Evolutionary conservation across 495 filamentous ascomycete species (phyloP), one percentile per base, ranked within the genome.

Genomic region (Apiosordaria backusii): DNA sequence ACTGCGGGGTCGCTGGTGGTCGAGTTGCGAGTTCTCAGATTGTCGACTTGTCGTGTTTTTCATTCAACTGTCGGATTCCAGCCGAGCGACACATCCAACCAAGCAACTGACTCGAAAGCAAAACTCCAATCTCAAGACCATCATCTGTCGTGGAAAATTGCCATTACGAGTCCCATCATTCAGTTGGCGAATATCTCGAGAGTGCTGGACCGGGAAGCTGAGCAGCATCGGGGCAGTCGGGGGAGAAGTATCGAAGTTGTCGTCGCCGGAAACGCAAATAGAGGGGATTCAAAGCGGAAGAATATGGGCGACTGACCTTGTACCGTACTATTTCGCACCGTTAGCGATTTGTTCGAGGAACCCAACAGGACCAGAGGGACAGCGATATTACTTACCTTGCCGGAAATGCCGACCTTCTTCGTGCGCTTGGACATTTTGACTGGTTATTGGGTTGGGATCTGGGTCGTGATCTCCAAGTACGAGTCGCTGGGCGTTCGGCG

Each of bases 361-460:
- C 55, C 57, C 60, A 1, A 4, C 25, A 35, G 35, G 21, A 50
- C 22, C 15, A 45, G 35, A 45, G 35, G 35, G 35, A 45, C 35
- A 45, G 13, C n/a, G 63, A 45, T 29, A 61, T 70, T 59, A 72
- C 70, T 62, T 76, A 81, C 81, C 72, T 75, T 84, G 79, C 85
- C 86, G 85, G 85, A 87, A 71, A 87, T 84, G 76, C 93, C 92
- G 90, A 97, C 93, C 91, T 97, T 97, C 90, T 96, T 96, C 63
- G 92, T 97, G 84, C 92, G 88, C 85, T 96, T 96, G 76, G 92
- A 94, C 92, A 97, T 97, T 80, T 88, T 92, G 86, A 78, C 80
- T 79, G 77, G 70, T 70, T 74, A 61, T 52, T 57, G 60, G 68
- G 62, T 63, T 74, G 68, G 50, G 63, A 45, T 45, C 59, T 35